A percentile compares a stretch with the other conserved stretches of the same genome.
These are phyloP conservation scores for Aspergillus ellipticus DNA, from an alignment of 495 filamentous ascomycete genomes.

Conservation along the genomic window DNA sequence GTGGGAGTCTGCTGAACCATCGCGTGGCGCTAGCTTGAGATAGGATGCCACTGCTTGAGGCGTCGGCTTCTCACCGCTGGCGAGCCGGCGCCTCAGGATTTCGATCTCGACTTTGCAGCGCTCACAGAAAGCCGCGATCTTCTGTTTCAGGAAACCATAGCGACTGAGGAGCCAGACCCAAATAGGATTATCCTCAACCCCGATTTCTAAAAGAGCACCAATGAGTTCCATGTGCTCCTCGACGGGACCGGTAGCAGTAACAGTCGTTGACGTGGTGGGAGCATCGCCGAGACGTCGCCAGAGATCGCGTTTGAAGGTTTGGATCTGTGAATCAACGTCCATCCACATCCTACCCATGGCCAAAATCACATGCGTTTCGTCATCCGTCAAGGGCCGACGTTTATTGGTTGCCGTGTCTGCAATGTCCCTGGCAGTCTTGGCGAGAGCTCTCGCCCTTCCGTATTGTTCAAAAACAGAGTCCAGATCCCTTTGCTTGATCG, in stretches of 20 bases:
- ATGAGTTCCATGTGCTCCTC: constrained; percentile 91
- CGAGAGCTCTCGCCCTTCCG: constrained; percentile 66
- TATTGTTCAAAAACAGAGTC: constrained; percentile 85
- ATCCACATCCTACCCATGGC: constrained; percentile 92
- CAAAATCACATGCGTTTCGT: constrained; percentile 77
- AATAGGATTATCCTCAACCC: constrained; percentile 92
- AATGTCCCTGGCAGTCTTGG: constrained; percentile 66
- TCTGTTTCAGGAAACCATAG: constrained; percentile 81
- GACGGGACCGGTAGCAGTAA: constrained; percentile 42
- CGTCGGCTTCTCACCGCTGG: constrained; percentile 65
- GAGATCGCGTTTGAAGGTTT: constrained; percentile 79
- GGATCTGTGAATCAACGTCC: constrained; percentile 80
- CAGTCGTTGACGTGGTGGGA: constrained; percentile 41
- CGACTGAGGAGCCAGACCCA: constrained; percentile 90
- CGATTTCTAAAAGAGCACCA: constrained; percentile 79
- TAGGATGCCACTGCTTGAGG: constrained; percentile 65
- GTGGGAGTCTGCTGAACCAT: constrained; percentile 50
- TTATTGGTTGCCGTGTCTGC: constrained; percentile 49
- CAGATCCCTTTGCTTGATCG: constrained; percentile 85
- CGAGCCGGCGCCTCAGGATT: constrained; percentile 75
- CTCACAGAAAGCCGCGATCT: constrained; percentile 73
- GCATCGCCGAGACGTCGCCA: constrained; percentile 73
- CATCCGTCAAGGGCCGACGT: constrained; percentile 55
- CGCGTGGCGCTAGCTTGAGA: constrained; percentile 65
- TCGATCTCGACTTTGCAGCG: constrained; percentile 87